Evolutionary conservation across 2,329 filamentous ascomycete genomes (phyloP), one percentile per base, ranked within the genome.

Genomic region (Myriosclerotinia curreyana): DNA sequence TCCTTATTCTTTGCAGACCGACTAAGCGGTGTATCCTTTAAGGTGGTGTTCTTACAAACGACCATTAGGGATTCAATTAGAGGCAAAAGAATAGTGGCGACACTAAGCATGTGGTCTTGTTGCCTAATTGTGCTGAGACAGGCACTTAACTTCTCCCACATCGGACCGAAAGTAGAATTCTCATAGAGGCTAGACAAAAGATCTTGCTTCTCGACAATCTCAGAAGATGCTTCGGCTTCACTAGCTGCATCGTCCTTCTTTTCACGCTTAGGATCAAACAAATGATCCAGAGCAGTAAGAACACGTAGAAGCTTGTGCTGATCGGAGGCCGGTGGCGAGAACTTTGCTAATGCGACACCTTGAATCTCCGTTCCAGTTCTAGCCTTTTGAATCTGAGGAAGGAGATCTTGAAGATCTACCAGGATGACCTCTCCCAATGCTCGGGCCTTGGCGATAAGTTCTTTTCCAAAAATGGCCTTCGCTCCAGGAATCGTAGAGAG

Each of bases 51-150:
- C 81, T 98, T 99, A 83, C 96, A 99, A 36, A 99, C 93, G 61
- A 99, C 95, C 95, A 99, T 99, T 67, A 99, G 81, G 7, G 93
- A 92, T 77, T 99, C 95, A 66, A 99, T 97, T 38, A 99, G 81
- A 38, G 95, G 95, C 44, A 98, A 81, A 34, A 99, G 83, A 68
- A 98, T 98, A 0, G 94, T 98, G 38, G 95, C 96, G 64, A 99
- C 93, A 72, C 96, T 97, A 73, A 98, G 86, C 88, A 98, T 95
- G 74, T 92, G 96, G 75, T 96, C 93, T 64, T 93, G 90, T 76
- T 96, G 86, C 60, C 92, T 90, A 70, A 99, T 97, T 11, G 91
- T 89, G 64, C 85, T 87, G 62, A 99, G 82, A 74, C 94, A 98
- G 46, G 90, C 87, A 75, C 95, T 96, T 54, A 99, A 81, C 77